Evolutionary conservation across 2,329 filamentous ascomycete genomes (phyloP).

Genomic region (Plectosphaerella sp.): DNA sequence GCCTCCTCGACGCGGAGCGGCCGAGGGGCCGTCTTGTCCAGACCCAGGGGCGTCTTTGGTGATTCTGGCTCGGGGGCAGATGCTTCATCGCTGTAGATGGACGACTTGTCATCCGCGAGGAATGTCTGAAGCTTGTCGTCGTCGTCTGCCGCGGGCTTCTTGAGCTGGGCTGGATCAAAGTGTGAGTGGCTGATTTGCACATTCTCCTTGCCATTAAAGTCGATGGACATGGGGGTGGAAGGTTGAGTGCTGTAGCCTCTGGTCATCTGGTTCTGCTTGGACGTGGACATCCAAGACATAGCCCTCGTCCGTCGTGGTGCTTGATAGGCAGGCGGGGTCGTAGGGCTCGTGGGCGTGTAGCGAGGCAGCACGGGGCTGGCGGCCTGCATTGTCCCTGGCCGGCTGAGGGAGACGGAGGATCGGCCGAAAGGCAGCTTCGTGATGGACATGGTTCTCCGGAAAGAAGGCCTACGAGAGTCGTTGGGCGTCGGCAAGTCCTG

Average conservation of each 20-base stretch:
- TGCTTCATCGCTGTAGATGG: constrained; percentile 48
- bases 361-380: constrained; percentile 13
- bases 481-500: constrained; percentile 39
- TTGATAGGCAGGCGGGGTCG: constrained; percentile 1
- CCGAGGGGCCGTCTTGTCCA: constrained; percentile 32
- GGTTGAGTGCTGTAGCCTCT: neutral
- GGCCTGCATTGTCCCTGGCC: constrained; percentile 40
- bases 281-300: constrained; percentile 45
- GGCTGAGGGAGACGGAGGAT: constrained; percentile 44
- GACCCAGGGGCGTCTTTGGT: constrained; percentile 48
- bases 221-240: neutral
- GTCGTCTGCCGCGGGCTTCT: constrained; percentile 20
- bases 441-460: constrained; percentile 69
- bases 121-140: constrained; percentile 54
- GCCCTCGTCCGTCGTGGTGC: constrained; percentile 48
- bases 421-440: constrained; percentile 60
- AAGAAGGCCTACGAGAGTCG: constrained; percentile 52
- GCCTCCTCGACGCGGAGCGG: constrained; percentile 21
- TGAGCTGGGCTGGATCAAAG: neutral
- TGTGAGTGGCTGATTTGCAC: neutral
- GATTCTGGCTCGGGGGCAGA: constrained; percentile 57
- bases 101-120: constrained; percentile 53
- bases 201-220: neutral
- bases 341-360: constrained; percentile 19
- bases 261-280: constrained; percentile 31